These are phyloP conservation scores for Candida anglica DNA, from an alignment of 805 yeast genomes.

Conservation along the genomic window DNA sequence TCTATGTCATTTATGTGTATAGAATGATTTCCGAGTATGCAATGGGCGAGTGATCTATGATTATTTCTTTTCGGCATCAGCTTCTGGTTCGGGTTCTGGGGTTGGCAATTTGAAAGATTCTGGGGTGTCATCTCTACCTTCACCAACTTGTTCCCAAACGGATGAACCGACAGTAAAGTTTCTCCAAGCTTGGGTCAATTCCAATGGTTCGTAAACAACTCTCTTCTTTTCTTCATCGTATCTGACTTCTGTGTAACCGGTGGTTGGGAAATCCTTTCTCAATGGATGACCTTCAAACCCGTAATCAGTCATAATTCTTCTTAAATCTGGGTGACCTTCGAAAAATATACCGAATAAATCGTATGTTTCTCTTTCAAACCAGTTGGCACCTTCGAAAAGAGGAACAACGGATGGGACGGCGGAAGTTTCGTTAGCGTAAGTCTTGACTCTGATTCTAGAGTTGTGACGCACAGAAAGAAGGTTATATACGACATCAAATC, in stretches of 20 bases:
- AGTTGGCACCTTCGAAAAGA: constrained; percentile 75
- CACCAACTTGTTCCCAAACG: constrained; percentile 90
- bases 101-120: constrained; percentile 77
- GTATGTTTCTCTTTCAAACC: constrained; percentile 89
- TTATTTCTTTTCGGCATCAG: constrained; percentile 27
- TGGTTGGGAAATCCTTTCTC: constrained; percentile 89
- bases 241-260: constrained; percentile 87
- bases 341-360: constrained; percentile 85
- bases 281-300: constrained; percentile 92
- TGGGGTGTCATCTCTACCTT: constrained; percentile 79
- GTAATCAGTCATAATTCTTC: constrained; percentile 87
- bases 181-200: constrained; percentile 89
- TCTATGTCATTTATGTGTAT: too few relatives aligned
- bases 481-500: constrained; percentile 86
- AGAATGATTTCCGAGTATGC: too few relatives aligned
- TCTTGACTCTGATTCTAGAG: constrained; percentile 84
- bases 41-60: constrained; percentile 2
- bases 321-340: constrained; percentile 84
- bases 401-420: constrained; percentile 79
- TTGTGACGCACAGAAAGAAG: constrained; percentile 76
- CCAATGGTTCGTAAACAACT: constrained; percentile 84
- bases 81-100: constrained; percentile 68
- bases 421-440: constrained; percentile 78
- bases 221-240: constrained; percentile 90
- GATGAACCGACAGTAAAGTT: constrained; percentile 84